These are phyloP conservation scores for Melaleuca quinquenervia DNA, from an alignment of 345 rosid species.

Conservation along the genomic window DNA sequence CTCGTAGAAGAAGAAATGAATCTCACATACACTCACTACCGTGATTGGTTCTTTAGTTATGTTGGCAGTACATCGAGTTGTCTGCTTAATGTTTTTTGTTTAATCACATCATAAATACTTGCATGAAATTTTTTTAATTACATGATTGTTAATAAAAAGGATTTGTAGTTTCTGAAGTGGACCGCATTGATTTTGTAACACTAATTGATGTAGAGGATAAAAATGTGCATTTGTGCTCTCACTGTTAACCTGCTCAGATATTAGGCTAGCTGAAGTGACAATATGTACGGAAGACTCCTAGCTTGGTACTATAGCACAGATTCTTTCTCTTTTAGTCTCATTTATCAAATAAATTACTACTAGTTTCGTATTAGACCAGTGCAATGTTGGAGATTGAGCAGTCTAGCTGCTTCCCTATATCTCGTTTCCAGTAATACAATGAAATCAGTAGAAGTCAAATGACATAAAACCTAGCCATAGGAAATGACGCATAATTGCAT, in stretches of 20 bases:
- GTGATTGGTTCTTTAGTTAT: background rate
- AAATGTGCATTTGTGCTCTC: background rate
- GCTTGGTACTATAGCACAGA: background rate
- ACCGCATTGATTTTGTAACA: background rate
- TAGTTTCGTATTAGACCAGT: background rate
- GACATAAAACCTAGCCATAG: background rate
- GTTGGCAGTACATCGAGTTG: background rate
- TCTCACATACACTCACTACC: background rate
- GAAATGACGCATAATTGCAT: background rate
- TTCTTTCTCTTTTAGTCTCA: background rate
- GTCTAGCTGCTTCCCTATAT: background rate
- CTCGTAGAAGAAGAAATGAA: background rate
- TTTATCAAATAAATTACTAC: background rate
- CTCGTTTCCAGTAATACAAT: background rate
- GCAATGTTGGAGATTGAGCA: background rate
- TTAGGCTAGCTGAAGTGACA: background rate
- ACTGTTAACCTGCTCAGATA: background rate
- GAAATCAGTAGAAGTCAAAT: background rate
- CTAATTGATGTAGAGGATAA: background rate
- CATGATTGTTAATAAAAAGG: background rate
- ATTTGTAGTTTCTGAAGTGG: background rate
- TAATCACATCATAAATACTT: background rate
- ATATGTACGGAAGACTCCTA: background rate
- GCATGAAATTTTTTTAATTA: background rate
- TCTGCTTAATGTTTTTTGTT: background rate